Percentiles rank a stretch among this genome's conserved stretches.
These are phyloP conservation scores for Didymella exigua DNA, from an alignment of 2,329 filamentous ascomycete genomes.

Conservation along the genomic window DNA sequence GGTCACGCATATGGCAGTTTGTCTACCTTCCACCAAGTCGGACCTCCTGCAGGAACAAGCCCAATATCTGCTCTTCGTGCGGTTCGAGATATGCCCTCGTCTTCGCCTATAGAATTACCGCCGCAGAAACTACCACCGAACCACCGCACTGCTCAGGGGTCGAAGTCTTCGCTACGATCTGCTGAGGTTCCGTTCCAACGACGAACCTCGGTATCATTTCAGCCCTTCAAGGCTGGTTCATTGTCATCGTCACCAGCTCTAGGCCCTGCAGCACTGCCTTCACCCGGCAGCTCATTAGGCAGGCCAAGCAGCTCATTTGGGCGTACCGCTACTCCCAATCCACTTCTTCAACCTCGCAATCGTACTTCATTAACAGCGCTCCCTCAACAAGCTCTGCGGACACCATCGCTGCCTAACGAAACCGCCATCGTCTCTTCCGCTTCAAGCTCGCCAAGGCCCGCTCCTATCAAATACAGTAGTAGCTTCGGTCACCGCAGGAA, in stretches of 20 bases:
- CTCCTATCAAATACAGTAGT: conserved; percentile 85
- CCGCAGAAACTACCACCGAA: conserved; percentile 57
- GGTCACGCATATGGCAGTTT: conserved; percentile 87
- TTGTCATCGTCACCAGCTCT: conserved; percentile 84
- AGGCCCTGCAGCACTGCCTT: conserved; percentile 57
- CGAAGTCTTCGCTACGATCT: conserved; percentile 57
- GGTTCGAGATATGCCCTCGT: conserved; percentile 62
- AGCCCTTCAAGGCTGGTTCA: conserved; percentile 95
- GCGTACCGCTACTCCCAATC: conserved; percentile 28
- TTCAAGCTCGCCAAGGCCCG: conserved; percentile 78
- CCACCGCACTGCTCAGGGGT: conserved; percentile 53
- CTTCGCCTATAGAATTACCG: conserved; percentile 58
- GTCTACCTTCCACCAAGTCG: conserved; percentile 84
- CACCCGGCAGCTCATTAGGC: conserved; percentile 45
- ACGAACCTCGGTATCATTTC: conserved; percentile 85
- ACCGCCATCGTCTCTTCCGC: conserved; percentile 68
- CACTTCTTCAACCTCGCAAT: conserved; percentile 63
- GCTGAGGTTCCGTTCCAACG: conserved; percentile 63
- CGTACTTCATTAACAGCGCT: conserved; percentile 75
- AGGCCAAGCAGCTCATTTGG: conserved; percentile 35
- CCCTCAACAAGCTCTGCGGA: conserved; percentile 74
- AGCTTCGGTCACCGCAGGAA: conserved; percentile 88
- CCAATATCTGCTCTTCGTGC: conserved; percentile 83
- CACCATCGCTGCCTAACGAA: conserved; percentile 67
- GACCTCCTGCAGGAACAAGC: conserved; percentile 76